These are phyloP conservation scores for Tolypocladium cylindrosporum DNA, from an alignment of 2,329 filamentous ascomycete genomes.

Conservation along the genomic window DNA sequence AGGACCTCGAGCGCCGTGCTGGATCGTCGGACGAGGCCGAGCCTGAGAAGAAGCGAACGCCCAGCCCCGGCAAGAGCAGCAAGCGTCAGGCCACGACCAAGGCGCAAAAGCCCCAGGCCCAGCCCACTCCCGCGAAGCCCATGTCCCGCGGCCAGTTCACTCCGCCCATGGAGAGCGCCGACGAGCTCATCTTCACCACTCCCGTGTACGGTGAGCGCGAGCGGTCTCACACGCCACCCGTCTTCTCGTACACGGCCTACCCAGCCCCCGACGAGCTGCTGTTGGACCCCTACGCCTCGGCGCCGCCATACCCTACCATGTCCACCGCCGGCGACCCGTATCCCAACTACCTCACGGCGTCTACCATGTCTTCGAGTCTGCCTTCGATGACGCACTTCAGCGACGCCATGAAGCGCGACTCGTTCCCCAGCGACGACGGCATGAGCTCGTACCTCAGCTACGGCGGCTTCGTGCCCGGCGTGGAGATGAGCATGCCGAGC, in stretches of 20 bases:
- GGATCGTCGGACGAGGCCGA: conserved; percentile 42
- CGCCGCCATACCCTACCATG: conserved; percentile 41
- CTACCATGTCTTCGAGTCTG: conserved; percentile 46
- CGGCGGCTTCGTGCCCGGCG: conserved; percentile 46
- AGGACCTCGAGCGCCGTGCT: conserved; percentile 74
- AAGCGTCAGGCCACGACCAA: conserved; percentile 23
- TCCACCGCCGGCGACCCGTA: conserved; percentile 40
- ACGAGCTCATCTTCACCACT: conserved; percentile 56
- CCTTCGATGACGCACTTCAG: conserved; percentile 55
- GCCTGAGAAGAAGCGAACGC: conserved; percentile 25
- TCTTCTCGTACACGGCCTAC: conserved; percentile 58
- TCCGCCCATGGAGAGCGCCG: conserved; percentile 48
- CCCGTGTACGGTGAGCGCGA: conserved; percentile 51
- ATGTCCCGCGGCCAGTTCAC: conserved; percentile 47
- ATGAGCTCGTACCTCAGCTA: conserved; percentile 61
- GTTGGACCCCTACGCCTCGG: conserved; percentile 47
- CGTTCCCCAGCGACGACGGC: conserved; percentile 45
- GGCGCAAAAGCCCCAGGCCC: conserved; percentile 15
- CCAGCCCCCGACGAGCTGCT: conserved; percentile 55
- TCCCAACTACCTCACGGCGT: conserved; percentile 41
- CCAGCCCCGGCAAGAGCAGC: conserved; percentile 30
- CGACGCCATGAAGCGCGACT: conserved; percentile 58
- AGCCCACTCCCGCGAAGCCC: conserved; percentile 22
- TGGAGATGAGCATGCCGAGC: conserved; percentile 51
- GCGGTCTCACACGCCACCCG: conserved; percentile 61